A percentile compares a stretch with the other conserved stretches of the same genome.
Evolutionary conservation across 768 basidiomycete genomes (phyloP).

Genomic region (Boletus sp.): DNA sequence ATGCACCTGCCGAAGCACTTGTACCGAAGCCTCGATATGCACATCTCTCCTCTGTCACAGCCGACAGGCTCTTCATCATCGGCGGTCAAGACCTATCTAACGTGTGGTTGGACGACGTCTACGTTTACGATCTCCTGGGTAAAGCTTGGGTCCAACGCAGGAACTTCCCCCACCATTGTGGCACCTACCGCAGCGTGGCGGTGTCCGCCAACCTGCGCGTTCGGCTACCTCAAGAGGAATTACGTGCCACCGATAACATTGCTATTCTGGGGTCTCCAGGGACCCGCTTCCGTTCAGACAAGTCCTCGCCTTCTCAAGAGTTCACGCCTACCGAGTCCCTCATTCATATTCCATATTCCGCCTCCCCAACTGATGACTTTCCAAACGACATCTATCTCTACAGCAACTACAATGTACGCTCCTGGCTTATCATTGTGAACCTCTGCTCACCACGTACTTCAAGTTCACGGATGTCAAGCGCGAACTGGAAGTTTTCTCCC

Average conservation of each 20-base stretch:
- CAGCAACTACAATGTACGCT: constrained; percentile 90
- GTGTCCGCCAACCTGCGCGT: constrained; percentile 69
- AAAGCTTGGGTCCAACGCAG: constrained; percentile 78
- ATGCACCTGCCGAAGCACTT: constrained; percentile 42
- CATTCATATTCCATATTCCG: constrained; percentile 74
- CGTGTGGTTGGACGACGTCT: constrained; percentile 90
- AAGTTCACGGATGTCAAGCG: constrained; percentile 95
- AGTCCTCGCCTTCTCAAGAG: constrained; percentile 41
- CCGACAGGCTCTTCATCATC: constrained; percentile 83
- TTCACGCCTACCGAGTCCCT: constrained; percentile 58
- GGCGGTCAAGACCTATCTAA: constrained; percentile 95
- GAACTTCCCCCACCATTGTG: constrained; percentile 88
- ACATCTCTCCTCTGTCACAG: constrained; percentile 85
- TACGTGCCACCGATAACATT: constrained; percentile 37
- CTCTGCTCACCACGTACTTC: constrained; percentile 8
- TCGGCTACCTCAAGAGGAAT: constrained; percentile 64
- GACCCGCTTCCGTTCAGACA: constrained; percentile 53
- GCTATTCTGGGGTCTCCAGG: constrained; percentile 53
- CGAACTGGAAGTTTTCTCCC: constrained; percentile 89
- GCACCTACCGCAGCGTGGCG: constrained; percentile 92
- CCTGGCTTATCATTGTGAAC: background rate
- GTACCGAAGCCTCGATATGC: constrained; percentile 89
- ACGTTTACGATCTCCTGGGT: constrained; percentile 75
- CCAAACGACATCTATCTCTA: constrained; percentile 89
- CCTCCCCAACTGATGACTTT: constrained; percentile 63